Evolutionary conservation across 139 green algal genomes (phyloP).

Genomic region (Tetratostichococcus sp.): DNA sequence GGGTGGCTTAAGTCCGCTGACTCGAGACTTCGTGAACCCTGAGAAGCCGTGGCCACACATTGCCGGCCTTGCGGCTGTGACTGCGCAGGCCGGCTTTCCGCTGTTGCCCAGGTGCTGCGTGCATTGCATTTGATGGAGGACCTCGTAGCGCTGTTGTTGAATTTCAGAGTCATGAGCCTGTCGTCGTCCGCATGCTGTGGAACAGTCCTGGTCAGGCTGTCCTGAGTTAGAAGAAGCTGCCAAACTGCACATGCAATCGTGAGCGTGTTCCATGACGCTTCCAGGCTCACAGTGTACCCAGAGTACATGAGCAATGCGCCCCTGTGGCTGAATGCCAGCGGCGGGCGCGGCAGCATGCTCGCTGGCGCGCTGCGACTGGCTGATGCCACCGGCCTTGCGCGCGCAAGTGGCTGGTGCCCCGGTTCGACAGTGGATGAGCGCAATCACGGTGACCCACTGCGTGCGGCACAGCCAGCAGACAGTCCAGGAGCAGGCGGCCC

Average conservation of each 20-base stretch:
- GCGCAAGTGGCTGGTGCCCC: conserved; percentile 49
- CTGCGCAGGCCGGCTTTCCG: conserved; percentile 48
- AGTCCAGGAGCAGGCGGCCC: no score
- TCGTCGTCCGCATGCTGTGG: no score
- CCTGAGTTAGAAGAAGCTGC: no score
- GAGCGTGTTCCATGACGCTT: no score
- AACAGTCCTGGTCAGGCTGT: no score
- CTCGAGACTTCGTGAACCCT: conserved; percentile 83
- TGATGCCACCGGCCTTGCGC: conserved; percentile 41
- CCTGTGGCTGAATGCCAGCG: conserved; percentile 36
- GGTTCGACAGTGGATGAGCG: conserved; percentile 1
- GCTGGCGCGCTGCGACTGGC: conserved; percentile 27
- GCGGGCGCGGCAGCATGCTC: conserved; percentile 29
- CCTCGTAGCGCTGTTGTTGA: no score
- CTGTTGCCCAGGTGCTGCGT: conserved; percentile 52
- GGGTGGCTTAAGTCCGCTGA: conserved; percentile 80
- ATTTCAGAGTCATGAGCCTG: no score
- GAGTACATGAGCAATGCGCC: conserved; percentile 23
- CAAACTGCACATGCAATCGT: no score
- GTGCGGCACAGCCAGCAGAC: not conserved
- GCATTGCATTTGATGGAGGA: no score
- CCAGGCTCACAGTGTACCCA: conserved; percentile 74
- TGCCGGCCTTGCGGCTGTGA: conserved; percentile 48
- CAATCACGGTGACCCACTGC: not conserved
- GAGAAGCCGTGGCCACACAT: conserved; percentile 78